phyloP scores from a whole-genome alignment of 495 filamentous ascomycete species.

The Daldinia grandis region DNA sequence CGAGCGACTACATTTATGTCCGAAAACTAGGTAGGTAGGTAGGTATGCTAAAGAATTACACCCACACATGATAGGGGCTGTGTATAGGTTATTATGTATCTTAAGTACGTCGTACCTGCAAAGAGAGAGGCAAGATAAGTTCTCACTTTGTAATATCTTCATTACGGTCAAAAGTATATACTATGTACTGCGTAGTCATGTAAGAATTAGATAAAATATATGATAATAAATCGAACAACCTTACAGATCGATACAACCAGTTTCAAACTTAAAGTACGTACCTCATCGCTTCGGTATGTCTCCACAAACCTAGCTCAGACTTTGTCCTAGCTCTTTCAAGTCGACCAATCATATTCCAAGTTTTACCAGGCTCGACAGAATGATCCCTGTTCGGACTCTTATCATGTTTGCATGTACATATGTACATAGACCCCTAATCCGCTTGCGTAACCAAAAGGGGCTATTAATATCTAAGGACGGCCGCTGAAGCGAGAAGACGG shows the following conservation, averaged over 20 bases:
- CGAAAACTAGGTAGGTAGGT: too few species aligned
- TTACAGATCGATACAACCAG: background rate
- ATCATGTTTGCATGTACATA: background rate
- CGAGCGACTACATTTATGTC: background rate
- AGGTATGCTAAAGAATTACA: background rate
- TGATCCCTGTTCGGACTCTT: background rate
- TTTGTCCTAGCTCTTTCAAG: background rate
- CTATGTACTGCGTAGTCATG: background rate
- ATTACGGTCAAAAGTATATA: background rate
- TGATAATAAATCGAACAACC: background rate
- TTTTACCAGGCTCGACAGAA: background rate
- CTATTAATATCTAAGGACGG: background rate
- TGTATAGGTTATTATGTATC: background rate
- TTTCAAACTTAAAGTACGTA: background rate
- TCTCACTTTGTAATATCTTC: background rate
- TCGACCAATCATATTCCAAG: background rate
- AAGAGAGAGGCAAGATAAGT: background rate
- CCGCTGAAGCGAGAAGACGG: constrained; percentile 1
- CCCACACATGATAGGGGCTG: background rate
- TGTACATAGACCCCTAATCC: background rate
- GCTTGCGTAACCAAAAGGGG: background rate
- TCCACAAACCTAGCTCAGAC: background rate
- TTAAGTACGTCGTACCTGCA: background rate
- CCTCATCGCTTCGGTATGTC: background rate
- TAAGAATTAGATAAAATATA: background rate